Percentiles rank a stretch among this genome's conserved stretches.
These are phyloP conservation scores for Kodamaea sp. DNA, from an alignment of 1,139 yeast genomes.

Conservation along the genomic window DNA sequence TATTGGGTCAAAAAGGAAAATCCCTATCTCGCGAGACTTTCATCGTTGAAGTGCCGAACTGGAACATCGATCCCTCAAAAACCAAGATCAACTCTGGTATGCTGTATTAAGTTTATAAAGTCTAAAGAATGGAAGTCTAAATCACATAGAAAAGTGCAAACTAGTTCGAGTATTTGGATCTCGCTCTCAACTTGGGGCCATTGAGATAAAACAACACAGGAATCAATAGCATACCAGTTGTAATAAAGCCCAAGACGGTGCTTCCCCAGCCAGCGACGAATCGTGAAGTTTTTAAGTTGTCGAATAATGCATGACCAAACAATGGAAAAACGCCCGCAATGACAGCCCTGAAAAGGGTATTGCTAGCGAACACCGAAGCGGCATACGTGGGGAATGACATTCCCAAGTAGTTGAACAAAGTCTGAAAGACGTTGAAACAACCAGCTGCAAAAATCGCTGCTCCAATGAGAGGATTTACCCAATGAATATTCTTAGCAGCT, in stretches of 20 bases:
- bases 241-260: constrained; percentile 46
- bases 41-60: too few relatives aligned
- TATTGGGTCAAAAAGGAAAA: too few relatives aligned
- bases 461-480: constrained; percentile 47
- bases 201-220: constrained; percentile 48
- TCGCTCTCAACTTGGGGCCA: constrained; percentile 51
- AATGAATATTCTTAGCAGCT: constrained; percentile 34
- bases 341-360: constrained; percentile 50
- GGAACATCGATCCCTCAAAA: too few relatives aligned
- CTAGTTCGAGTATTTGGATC: constrained; percentile 37
- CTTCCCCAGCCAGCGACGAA: constrained; percentile 62
- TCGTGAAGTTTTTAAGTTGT: constrained; percentile 38
- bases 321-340: constrained; percentile 65
- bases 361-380: constrained; percentile 62
- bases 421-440: constrained; percentile 42
- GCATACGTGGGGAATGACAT: constrained; percentile 38
- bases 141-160: too few relatives aligned
- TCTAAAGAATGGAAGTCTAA: too few relatives aligned
- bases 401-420: constrained; percentile 34
- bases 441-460: constrained; percentile 37
- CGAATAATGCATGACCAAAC: constrained; percentile 54
- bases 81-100: too few relatives aligned
- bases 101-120: too few relatives aligned
- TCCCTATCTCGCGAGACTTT: too few relatives aligned
- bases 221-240: constrained; percentile 42